Conservation (phyloP, 495 filamentous ascomycete genomes). For the Daldinia childiae region DNA sequence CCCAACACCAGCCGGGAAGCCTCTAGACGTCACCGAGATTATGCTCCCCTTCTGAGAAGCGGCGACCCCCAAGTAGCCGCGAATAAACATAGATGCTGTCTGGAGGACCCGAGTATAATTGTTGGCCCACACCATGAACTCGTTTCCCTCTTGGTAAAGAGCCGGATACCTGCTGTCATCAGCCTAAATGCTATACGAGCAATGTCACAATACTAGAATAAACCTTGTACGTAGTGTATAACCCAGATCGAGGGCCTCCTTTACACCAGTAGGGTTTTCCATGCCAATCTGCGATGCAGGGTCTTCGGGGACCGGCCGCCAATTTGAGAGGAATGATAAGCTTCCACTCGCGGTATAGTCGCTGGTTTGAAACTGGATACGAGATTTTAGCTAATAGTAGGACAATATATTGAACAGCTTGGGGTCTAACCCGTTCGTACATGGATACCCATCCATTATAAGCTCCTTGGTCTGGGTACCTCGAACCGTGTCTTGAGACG, state of each 20-base stretch:
- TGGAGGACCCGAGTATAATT: constrained; percentile 64
- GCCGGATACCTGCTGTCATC: constrained; percentile 53
- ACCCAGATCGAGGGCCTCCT: constrained; percentile 59
- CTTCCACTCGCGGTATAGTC: constrained; percentile 55
- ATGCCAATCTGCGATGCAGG: constrained; percentile 59
- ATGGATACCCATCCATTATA: constrained; percentile 62
- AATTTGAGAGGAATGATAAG: constrained; percentile 61
- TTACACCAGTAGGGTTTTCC: constrained; percentile 64
- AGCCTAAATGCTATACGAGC: constrained; percentile 15
- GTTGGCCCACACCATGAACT: constrained; percentile 67
- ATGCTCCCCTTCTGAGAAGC: constrained; percentile 59
- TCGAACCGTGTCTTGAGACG: constrained; percentile 64
- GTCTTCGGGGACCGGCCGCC: constrained; percentile 61
- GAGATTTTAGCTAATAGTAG: neutral
- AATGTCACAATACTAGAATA: constrained; percentile 3
- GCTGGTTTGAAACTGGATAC: constrained; percentile 52
- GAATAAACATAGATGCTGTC: constrained; percentile 62
- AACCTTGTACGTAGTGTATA: constrained; percentile 47
- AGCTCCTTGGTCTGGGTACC: constrained; percentile 65
- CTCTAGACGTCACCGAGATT: constrained; percentile 59
- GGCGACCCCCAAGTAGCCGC: constrained; percentile 62
- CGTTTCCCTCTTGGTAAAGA: constrained; percentile 64
- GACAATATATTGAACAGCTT: neutral
- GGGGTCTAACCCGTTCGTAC: constrained; percentile 50
- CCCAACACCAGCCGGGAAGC: constrained; percentile 52